Conservation (phyloP, 768 basidiomycete species). For the Mycena alexandri region DNA sequence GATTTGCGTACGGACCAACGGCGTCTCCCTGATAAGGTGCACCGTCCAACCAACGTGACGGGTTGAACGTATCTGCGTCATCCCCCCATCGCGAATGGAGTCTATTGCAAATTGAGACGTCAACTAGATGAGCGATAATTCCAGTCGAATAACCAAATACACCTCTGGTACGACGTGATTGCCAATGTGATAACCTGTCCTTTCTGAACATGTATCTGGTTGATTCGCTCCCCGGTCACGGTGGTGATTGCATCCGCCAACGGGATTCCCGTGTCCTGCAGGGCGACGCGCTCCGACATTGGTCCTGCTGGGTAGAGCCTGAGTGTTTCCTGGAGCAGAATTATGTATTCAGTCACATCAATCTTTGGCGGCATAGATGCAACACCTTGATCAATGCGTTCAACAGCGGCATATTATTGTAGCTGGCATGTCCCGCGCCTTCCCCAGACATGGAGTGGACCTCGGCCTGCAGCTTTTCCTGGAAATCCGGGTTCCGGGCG, state of each 20-base stretch:
- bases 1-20: slow-evolving; percentile 22
- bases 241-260: slow-evolving; percentile 7
- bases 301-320: slow-evolving; percentile 22
- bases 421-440: not conserved
- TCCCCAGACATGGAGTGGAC: no score
- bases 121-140: not conserved
- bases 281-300: slow-evolving; percentile 11
- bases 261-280: slow-evolving; percentile 16
- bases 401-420: slow-evolving; percentile 25
- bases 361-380: no score
- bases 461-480: slow-evolving; percentile 22
- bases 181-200: slow-evolving; percentile 18
- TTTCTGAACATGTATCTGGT: slow-evolving; percentile 22
- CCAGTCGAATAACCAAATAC: no score
- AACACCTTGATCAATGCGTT: slow-evolving; percentile 38
- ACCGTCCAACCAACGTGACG: slow-evolving; percentile 15
- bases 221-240: not conserved
- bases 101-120: not conserved
- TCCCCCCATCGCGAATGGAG: slow-evolving; percentile 20
- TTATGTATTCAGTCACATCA: no score
- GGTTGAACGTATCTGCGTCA: slow-evolving; percentile 3
- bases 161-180: slow-evolving; percentile 28
- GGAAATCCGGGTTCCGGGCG: slow-evolving; percentile 20
- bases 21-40: slow-evolving; percentile 3
- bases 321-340: slow-evolving; percentile 37